Conservation (phyloP, 495 filamentous ascomycete species). For the Lasiosphaeria miniovina region DNA sequence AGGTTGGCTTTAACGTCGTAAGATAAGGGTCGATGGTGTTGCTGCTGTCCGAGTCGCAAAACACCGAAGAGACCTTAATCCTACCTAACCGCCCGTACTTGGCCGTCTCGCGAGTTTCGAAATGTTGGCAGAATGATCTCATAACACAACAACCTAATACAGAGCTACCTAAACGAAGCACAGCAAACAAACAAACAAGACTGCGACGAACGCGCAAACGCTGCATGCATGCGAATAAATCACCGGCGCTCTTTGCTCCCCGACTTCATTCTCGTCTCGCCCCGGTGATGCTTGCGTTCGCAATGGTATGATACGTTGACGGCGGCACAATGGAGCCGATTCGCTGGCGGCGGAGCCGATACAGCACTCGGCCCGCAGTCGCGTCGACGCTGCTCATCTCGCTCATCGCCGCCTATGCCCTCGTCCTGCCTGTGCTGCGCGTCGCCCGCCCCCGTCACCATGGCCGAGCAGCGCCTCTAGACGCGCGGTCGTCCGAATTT, state of each 20-base stretch:
- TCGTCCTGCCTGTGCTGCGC: conserved; percentile 21
- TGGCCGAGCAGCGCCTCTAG: background rate
- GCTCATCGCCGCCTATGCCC: conserved; percentile 33
- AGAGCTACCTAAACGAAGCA: too few relatives aligned
- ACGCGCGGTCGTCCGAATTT: too few relatives aligned
- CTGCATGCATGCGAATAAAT: too few relatives aligned
- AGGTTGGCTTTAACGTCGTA: background rate
- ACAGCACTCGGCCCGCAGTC: conserved; percentile 40
- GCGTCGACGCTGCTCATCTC: conserved; percentile 34
- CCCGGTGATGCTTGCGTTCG: background rate
- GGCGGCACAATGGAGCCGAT: conserved; percentile 19
- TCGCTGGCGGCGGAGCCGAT: conserved; percentile 20
- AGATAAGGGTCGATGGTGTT: background rate
- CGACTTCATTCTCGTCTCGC: background rate
- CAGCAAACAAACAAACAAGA: too few relatives aligned
- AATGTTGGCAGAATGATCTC: conserved; percentile 13
- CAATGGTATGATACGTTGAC: conserved; percentile 15
- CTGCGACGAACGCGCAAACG: too few relatives aligned
- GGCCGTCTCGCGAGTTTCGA: background rate
- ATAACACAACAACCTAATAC: conserved; percentile 3
- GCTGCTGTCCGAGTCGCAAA: background rate
- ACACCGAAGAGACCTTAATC: background rate
- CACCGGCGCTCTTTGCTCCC: background rate
- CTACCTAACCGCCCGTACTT: background rate
- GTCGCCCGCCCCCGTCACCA: conserved; percentile 1